phyloP scores from a whole-genome alignment of 2,329 filamentous ascomycete genomes.

The Bertia moriformis region DNA sequence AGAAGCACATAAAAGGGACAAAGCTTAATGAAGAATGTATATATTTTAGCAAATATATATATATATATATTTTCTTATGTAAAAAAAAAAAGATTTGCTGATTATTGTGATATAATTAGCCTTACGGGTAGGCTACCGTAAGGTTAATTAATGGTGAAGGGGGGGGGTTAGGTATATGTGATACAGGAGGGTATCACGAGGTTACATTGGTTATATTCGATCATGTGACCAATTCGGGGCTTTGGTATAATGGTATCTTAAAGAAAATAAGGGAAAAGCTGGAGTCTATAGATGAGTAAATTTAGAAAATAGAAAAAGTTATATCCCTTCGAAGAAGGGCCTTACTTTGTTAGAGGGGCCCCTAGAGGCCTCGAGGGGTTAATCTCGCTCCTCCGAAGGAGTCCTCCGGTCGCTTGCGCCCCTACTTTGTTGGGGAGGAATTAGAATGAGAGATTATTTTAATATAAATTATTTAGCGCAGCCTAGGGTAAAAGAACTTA shows the following conservation, averaged over 20 bases:
- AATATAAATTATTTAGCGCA: slow-evolving; percentile 1
- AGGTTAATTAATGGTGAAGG: not conserved
- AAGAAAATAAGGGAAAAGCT: not conserved
- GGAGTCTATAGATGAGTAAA: not conserved
- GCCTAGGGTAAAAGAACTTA: not conserved
- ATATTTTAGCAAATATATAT: not conserved
- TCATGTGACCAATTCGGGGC: too few relatives aligned
- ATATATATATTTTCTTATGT: not conserved
- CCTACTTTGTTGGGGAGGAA: too few relatives aligned
- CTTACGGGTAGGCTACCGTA: too few relatives aligned
- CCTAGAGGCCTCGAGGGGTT: too few relatives aligned
- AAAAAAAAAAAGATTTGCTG: not conserved
- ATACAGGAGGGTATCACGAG: too few relatives aligned
- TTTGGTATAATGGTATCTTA: too few relatives aligned
- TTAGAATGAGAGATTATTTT: not conserved
- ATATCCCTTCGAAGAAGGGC: not conserved
- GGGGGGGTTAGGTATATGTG: not conserved
- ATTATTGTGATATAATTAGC: not conserved
- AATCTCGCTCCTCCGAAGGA: too few relatives aligned
- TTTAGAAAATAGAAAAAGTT: not conserved
- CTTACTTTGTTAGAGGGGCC: too few relatives aligned
- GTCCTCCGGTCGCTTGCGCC: too few relatives aligned
- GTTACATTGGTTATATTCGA: too few relatives aligned
- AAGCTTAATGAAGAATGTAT: not conserved
- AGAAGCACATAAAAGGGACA: not conserved